phyloP scores from a whole-genome alignment of 305 asterid species.

The Petunia hybrid region DNA sequence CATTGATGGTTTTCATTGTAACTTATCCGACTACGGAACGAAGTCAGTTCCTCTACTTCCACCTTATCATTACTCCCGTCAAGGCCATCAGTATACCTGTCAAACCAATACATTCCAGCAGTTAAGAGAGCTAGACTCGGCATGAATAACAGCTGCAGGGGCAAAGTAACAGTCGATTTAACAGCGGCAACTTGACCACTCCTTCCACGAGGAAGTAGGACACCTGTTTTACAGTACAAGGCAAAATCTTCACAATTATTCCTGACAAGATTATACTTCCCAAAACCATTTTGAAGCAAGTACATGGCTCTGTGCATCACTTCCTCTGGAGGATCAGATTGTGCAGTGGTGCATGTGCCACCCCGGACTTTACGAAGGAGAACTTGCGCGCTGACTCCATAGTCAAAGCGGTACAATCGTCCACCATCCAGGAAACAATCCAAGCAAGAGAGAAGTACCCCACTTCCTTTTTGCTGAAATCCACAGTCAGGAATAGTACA shows the following conservation, averaged over 20 bases:
- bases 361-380: conserved; percentile 39
- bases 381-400: conserved; percentile 26
- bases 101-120: conserved; percentile 33
- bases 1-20: neutral
- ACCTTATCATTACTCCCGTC: conserved; percentile 41
- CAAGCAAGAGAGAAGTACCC: conserved; percentile 46
- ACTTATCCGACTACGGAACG: neutral
- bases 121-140: conserved; percentile 29
- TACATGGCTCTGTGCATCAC: conserved; percentile 40
- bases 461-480: conserved; percentile 35
- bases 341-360: conserved; percentile 45
- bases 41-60: conserved; percentile 41
- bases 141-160: conserved; percentile 29
- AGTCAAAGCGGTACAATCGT: conserved; percentile 34
- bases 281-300: conserved; percentile 42
- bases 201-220: conserved; percentile 35
- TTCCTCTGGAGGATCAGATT: conserved; percentile 35
- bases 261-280: conserved; percentile 32
- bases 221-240: conserved; percentile 46
- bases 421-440: conserved; percentile 41
- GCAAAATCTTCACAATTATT: conserved; percentile 51
- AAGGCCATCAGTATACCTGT: conserved; percentile 39
- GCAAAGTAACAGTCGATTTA: conserved; percentile 26
- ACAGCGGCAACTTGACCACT: conserved; percentile 40
- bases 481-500: conserved; percentile 42